Evolutionary conservation across 176 grass and related monocot genomes (phyloP).

Genomic region (Zizania latifolia): DNA sequence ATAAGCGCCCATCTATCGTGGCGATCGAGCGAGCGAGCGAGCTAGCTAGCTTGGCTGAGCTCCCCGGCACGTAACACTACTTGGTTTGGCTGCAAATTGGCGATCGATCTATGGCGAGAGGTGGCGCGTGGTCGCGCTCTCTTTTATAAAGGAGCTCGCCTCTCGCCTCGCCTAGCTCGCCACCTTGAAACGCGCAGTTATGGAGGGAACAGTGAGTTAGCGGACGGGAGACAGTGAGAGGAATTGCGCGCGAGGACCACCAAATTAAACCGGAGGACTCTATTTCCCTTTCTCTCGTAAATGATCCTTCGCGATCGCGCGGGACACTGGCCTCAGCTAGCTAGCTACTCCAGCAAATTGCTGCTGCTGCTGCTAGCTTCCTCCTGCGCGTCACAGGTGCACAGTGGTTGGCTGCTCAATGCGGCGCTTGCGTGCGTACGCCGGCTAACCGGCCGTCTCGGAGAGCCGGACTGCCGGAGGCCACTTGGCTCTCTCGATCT

Average conservation of each 20-base stretch:
- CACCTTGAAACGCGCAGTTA: background rate
- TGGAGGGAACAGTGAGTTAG: background rate
- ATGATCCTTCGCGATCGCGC: too few species aligned
- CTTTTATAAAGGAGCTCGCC: background rate
- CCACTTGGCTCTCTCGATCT: slow-evolving; percentile 12
- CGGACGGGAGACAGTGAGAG: background rate
- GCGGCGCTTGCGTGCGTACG: background rate
- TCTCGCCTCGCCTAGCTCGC: too few species aligned
- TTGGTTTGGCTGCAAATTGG: background rate
- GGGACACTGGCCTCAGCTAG: background rate
- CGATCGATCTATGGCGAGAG: background rate
- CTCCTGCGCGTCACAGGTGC: background rate
- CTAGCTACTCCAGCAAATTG: too few species aligned
- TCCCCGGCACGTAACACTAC: too few species aligned
- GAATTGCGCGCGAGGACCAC: slow-evolving; percentile 19
- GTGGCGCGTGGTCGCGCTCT: background rate
- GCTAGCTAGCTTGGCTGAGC: too few species aligned
- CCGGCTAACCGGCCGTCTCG: background rate
- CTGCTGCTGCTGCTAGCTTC: too few species aligned
- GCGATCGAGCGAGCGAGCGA: too few species aligned
- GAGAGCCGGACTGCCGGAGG: too few species aligned
- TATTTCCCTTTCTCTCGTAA: too few species aligned
- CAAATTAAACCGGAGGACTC: too few species aligned
- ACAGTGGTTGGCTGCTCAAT: slow-evolving; percentile 34
- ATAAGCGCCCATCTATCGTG: slow-evolving; percentile 29